Evolutionary conservation across 1,139 yeast species (phyloP), one percentile per base, ranked within the genome.

Genomic region (Protomyces macrosporus): DNA sequence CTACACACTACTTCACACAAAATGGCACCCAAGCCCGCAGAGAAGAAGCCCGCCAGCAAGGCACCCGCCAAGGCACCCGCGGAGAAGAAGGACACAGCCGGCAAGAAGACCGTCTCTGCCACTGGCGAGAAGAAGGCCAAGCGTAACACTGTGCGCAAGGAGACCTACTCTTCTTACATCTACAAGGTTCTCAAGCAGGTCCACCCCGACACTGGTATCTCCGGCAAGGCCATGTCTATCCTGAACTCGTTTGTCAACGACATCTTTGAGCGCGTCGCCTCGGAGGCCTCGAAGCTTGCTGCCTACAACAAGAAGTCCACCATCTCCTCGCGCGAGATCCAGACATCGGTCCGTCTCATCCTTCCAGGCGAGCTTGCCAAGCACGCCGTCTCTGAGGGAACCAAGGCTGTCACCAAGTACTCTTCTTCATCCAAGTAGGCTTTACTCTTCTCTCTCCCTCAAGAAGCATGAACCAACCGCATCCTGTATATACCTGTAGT

Each of bases 321-420:
- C 75, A 93, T 93, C 76, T 90, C 98, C 71, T 96, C 98, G 68
- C 90, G 98, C 84, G 98, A 93, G 82, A 93, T 93, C 76, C 98
- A 93, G 82, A 93, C 98, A 73, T 97, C 98, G 73, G 98, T 93
- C 73, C 89, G 98, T 85, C 87, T 93, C 77, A 93, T 93, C 82
- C 88, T 93, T 75, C 98, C 98, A 72, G 98, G 98, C 86, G 98
- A 93, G 83, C 86, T 93, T 80, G 97, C 98, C 73, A 93, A 91
- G 64, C 98, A 91, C 81, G 97, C 98, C 75, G 97, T 90, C 75
- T 88, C 97, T 74, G 98, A 91, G 82, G 98, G 98, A 85, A 91
- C 98, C 75, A 90, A 97, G 87, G 97, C 98, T 79, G 98, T 93
- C 75, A 91, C 98, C 80, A 93, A 93, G 85, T 93, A 91, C 86